A percentile compares a stretch with the other conserved stretches of the same genome.
These are phyloP conservation scores for Ephemerocybe angulata DNA, from an alignment of 768 basidiomycete species.

Conservation along the genomic window DNA sequence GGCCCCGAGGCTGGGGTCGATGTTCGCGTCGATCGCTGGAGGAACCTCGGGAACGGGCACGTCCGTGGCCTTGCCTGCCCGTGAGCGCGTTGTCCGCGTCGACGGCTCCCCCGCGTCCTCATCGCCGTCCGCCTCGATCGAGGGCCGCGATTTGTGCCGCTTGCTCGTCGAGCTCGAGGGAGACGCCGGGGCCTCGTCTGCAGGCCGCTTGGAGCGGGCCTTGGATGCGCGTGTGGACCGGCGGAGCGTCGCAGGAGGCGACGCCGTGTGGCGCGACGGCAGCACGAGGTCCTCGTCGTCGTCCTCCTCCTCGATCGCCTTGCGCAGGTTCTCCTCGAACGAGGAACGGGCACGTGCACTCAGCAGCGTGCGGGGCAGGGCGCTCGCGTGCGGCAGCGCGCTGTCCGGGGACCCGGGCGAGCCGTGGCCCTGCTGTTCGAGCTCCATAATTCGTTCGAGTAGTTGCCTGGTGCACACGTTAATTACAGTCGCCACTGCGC, in stretches of 20 bases:
- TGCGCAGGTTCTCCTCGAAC: constrained; percentile 46
- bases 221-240: neutral
- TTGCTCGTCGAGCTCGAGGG: neutral
- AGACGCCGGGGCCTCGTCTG: neutral
- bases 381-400: constrained; percentile 39
- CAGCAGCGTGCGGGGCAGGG: constrained; percentile 47
- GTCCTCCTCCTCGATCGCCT: constrained; percentile 43
- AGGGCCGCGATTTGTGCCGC: constrained; percentile 1
- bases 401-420: constrained; percentile 7
- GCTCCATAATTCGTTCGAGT: constrained; percentile 57
- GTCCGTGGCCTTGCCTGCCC: neutral
- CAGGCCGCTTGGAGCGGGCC: neutral
- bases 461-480: constrained; percentile 7
- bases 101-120: neutral
- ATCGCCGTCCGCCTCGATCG: neutral
- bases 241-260: constrained; percentile 14
- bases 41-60: neutral
- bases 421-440: constrained; percentile 40
- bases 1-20: constrained; percentile 18
- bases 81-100: neutral
- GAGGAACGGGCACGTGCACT: constrained; percentile 38
- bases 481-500: neutral
- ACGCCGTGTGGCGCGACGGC: constrained; percentile 42
- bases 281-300: constrained; percentile 45
- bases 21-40: neutral